Base-by-base conservation (phyloP, 768 basidiomycete genomes). In the Suillus sp. region DNA sequence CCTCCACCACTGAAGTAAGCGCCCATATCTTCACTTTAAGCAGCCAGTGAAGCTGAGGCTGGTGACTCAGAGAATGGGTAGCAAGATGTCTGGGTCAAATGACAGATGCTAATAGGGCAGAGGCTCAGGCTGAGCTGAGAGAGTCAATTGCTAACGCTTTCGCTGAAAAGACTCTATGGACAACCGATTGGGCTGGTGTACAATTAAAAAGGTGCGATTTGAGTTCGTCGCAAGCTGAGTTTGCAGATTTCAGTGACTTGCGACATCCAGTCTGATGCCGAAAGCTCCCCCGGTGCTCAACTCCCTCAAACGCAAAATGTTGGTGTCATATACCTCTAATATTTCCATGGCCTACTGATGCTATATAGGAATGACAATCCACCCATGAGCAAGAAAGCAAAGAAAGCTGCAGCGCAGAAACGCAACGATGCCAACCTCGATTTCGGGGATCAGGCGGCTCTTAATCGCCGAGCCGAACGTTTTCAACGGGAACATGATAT, bases 141-240 rank as follows among this genome's bases (percentile, higher is more conserved):
- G 86, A 92, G 88, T 91, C 95, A 84, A 97, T 99, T 77, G 90
- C 92, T 85, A 87, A 95, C 69, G 89, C 95, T 77, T 96, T 93
- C 79, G 83, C 87, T 65, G 83, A 87, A 72, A 88, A 92, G 74
- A 85, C 90, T 1, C 82, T 99, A 30, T 91, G 92, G 86, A 91
- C 92, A n/a, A 96, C 91, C 62, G 94, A 99, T 75, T 99, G 97
- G 97, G 79, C 83, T 11, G 89, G 85, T 37, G 85, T 95, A 38
- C 91, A 96, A 77, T 81, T 99, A 61, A 84, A 93, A 81, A 91
- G 91, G 96, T 95, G 62, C 60, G 62, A 59, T 62, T 32, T 53
- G 22, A 27, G 37, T 50, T 32, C 45, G 14, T 63, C 10, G 40
- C 47, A 8, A n/a, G 64, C 59, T 59, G 35, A 32, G 43, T 62